Conservation (phyloP, 192 early-diverging fungal genomes). For the Podila epigama region DNA sequence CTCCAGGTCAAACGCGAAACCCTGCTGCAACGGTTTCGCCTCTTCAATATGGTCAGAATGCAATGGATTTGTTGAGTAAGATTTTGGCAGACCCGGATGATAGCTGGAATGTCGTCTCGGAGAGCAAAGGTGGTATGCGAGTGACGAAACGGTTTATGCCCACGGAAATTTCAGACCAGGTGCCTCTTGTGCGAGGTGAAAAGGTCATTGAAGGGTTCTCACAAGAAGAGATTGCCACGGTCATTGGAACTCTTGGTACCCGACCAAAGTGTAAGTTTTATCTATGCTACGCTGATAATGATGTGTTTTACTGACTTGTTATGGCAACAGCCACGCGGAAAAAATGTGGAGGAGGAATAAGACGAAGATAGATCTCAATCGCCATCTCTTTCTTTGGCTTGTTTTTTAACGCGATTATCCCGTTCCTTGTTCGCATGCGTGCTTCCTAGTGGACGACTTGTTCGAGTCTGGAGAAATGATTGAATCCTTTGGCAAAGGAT, state of each 20-base stretch:
- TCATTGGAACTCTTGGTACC: constrained; percentile 52
- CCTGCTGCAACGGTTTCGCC: neutral
- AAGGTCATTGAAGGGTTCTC: constrained; percentile 64
- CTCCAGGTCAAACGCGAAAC: neutral
- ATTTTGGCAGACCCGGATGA: constrained; percentile 51
- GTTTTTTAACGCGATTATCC: too few species aligned
- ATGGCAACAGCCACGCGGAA: too few species aligned
- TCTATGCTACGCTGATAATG: too few species aligned
- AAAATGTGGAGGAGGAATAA: too few species aligned
- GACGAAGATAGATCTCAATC: too few species aligned
- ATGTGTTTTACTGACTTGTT: too few species aligned
- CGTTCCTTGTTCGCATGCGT: neutral
- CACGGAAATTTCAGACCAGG: constrained; percentile 51
- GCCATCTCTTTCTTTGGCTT: neutral
- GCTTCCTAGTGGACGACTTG: constrained; percentile 49
- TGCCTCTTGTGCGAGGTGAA: constrained; percentile 52
- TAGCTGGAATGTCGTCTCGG: constrained; percentile 52
- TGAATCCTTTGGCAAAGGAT: constrained; percentile 48
- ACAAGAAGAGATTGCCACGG: constrained; percentile 56
- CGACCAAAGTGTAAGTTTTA: constrained; percentile 37
- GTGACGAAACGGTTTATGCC: constrained; percentile 53
- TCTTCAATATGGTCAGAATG: constrained; percentile 23
- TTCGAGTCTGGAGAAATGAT: constrained; percentile 48
- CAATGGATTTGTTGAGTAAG: constrained; percentile 40
- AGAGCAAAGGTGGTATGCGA: constrained; percentile 48